A percentile compares a stretch with the other conserved stretches of the same genome.
Conservation (phyloP, 805 yeast genomes). For the Sungouiella blattae region DNA sequence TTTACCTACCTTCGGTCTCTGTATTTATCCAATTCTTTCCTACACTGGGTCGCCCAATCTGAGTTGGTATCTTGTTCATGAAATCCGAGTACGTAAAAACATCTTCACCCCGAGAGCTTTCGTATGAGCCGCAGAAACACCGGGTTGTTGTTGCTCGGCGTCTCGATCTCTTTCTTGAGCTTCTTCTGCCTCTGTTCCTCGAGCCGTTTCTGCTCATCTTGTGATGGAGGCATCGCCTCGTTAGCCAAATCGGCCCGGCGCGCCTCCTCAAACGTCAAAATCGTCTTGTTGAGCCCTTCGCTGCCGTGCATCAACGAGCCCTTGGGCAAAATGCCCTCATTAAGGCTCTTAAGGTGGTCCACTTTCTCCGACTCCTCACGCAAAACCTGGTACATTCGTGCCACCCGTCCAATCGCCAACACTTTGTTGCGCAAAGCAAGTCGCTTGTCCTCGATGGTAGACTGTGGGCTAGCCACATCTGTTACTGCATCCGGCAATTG, state of each 20-base stretch:
- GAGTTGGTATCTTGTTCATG: too few species aligned
- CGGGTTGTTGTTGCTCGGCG: constrained; percentile 32
- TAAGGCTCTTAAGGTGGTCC: constrained; percentile 66
- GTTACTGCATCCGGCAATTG: constrained; percentile 5
- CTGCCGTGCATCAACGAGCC: constrained; percentile 82
- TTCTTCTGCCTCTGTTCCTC: constrained; percentile 46
- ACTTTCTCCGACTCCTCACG: constrained; percentile 88
- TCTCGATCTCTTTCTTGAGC: constrained; percentile 34
- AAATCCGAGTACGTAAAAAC: too few species aligned
- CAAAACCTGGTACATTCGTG: constrained; percentile 85
- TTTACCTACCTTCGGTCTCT: too few species aligned
- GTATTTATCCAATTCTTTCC: too few species aligned
- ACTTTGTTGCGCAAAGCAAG: constrained; percentile 78
- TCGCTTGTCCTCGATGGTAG: constrained; percentile 31
- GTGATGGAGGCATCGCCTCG: constrained; percentile 84
- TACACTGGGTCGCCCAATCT: too few species aligned
- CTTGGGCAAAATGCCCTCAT: constrained; percentile 79
- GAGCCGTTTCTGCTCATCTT: constrained; percentile 48
- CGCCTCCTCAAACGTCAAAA: constrained; percentile 79
- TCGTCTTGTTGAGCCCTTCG: constrained; percentile 69
- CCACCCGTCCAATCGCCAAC: constrained; percentile 92
- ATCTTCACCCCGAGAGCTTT: constrained; percentile 33
- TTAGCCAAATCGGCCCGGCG: constrained; percentile 72
- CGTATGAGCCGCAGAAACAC: constrained; percentile 38
- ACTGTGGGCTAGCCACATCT: constrained; percentile 2